phyloP scores from a whole-genome alignment of 371 early-diverging fungal species.

The Haplosporangium sp. region DNA sequence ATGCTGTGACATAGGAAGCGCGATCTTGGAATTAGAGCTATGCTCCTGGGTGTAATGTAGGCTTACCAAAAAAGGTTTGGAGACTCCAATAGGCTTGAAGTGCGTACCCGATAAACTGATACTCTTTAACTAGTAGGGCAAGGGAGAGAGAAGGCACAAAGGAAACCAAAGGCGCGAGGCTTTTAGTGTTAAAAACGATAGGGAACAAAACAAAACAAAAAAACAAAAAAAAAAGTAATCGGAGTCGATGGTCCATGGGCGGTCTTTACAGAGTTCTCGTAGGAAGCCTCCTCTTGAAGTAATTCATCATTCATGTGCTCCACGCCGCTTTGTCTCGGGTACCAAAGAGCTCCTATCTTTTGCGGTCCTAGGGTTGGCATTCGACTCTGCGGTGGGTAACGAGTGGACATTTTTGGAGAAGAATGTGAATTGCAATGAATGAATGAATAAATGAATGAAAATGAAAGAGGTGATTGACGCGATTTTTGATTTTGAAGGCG shows the following conservation, averaged over 20 bases:
- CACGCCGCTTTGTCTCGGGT: conserved; percentile 27
- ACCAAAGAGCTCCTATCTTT: conserved; percentile 38
- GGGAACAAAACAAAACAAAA: background rate
- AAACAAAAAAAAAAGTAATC: background rate
- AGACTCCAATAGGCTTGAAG: conserved; percentile 27
- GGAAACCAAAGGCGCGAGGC: too few relatives aligned
- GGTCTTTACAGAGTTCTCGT: conserved; percentile 12
- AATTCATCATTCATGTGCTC: conserved; percentile 43
- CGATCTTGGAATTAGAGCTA: background rate
- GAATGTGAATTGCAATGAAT: too few relatives aligned
- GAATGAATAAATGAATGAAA: background rate
- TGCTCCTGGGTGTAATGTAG: too few relatives aligned
- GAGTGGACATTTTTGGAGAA: conserved; percentile 21
- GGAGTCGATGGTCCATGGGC: background rate
- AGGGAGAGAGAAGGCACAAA: too few relatives aligned
- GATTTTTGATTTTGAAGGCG: background rate
- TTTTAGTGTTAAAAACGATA: background rate
- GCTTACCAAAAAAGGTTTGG: conserved; percentile 29
- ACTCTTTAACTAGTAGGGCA: conserved; percentile 1
- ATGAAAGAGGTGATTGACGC: background rate
- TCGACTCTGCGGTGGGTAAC: conserved; percentile 43
- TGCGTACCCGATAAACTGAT: conserved; percentile 19
- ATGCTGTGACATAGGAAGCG: background rate
- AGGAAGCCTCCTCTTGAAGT: conserved; percentile 20
- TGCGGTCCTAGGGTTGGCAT: conserved; percentile 45